Conservation (phyloP, 768 basidiomycete genomes). For the Amanita pallidorosea region DNA sequence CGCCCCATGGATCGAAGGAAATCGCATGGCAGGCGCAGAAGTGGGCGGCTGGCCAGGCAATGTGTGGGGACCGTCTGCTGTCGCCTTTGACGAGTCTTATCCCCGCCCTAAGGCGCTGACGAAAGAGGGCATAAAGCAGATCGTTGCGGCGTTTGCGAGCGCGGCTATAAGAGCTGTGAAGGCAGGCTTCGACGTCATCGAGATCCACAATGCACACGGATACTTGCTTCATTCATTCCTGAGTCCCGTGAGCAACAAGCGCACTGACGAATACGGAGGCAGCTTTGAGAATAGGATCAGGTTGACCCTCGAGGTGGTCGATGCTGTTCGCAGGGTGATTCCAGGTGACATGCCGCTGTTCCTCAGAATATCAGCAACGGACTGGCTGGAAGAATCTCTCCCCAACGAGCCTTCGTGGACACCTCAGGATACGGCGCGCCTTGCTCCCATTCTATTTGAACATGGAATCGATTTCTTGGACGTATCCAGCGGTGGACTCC, state of each 20-base stretch:
- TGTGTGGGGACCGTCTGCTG: constrained; percentile 47
- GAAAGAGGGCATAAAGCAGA: constrained; percentile 39
- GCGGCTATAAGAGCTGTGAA: constrained; percentile 41
- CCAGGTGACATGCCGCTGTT: constrained; percentile 59
- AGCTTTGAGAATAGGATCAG: constrained; percentile 60
- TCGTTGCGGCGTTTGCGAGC: constrained; percentile 45
- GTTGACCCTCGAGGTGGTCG: constrained; percentile 51
- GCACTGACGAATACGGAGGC: constrained; percentile 63
- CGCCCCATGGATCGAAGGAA: constrained; percentile 47
- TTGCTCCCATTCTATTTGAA: constrained; percentile 46
- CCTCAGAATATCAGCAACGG: constrained; percentile 61
- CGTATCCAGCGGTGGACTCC: constrained; percentile 55
- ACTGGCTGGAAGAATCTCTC: constrained; percentile 54
- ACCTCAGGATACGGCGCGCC: constrained; percentile 51
- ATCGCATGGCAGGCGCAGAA: constrained; percentile 21
- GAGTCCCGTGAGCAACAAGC: constrained; percentile 49
- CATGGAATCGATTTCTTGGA: constrained; percentile 72
- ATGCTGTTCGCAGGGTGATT: constrained; percentile 51
- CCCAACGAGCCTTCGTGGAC: constrained; percentile 60
- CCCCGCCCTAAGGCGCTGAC: constrained; percentile 48
- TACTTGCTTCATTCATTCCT: constrained; percentile 48
- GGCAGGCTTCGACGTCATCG: constrained; percentile 52
- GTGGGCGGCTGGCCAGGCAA: constrained; percentile 41
- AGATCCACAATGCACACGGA: constrained; percentile 58
- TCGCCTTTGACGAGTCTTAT: constrained; percentile 31